phyloP scores from a whole-genome alignment of 2,329 filamentous ascomycete species.

The Dactylellina drechsleri region DNA sequence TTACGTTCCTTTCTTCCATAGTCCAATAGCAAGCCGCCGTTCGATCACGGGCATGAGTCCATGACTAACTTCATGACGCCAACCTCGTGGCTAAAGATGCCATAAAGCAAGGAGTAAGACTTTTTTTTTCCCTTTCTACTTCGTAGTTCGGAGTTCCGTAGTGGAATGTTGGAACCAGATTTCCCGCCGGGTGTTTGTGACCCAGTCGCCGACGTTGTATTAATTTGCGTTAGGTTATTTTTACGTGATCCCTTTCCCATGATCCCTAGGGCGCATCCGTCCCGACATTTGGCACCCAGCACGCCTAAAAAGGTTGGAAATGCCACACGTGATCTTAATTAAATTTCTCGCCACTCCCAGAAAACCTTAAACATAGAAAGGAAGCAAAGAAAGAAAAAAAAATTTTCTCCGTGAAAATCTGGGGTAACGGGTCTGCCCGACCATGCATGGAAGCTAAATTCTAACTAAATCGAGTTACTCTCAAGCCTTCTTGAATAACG shows the following conservation, averaged over 20 bases:
- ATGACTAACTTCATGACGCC: conserved; percentile 9
- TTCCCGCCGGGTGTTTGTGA: neutral
- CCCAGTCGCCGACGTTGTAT: conserved; percentile 40
- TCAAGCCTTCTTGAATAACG: no score
- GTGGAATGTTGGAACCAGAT: conserved; percentile 21
- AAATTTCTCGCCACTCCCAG: neutral
- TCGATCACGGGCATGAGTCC: conserved; percentile 34
- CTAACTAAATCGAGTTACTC: neutral
- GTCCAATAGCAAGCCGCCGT: conserved; percentile 36
- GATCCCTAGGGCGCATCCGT: neutral
- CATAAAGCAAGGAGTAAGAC: conserved; percentile 21
- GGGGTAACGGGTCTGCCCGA: conserved; percentile 18
- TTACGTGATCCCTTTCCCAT: conserved; percentile 46
- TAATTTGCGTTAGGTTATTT: conserved; percentile 51
- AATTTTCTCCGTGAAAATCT: conserved; percentile 2
- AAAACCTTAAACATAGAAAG: no score
- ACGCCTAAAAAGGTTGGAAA: conserved; percentile 25
- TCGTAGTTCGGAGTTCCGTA: conserved; percentile 10
- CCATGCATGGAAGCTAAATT: neutral
- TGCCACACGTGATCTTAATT: neutral
- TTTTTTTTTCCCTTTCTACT: conserved; percentile 25
- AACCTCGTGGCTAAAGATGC: conserved; percentile 25
- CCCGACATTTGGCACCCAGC: neutral
- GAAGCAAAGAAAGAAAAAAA: neutral
- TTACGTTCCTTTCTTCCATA: neutral